Evolutionary conservation across 2,329 filamentous ascomycete genomes (phyloP).

Genomic region (Zalaria obscura): DNA sequence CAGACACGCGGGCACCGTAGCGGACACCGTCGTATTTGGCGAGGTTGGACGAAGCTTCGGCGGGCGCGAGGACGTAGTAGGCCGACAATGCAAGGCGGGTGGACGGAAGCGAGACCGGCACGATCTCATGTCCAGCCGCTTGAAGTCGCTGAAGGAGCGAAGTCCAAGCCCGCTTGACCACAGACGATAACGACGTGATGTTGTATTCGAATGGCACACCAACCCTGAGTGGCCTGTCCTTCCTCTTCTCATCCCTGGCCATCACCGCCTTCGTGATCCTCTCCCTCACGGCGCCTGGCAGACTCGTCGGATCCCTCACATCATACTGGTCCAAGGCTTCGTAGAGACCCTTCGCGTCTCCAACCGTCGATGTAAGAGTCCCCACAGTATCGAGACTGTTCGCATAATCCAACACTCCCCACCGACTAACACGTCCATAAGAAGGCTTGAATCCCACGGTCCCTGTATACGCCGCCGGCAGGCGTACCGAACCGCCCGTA

Average conservation of each 20-base stretch:
- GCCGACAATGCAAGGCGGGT: conserved; percentile 78
- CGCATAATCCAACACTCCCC: conserved; percentile 79
- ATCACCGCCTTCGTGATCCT: conserved; percentile 25
- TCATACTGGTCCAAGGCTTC: conserved; percentile 46
- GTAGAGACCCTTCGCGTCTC: conserved; percentile 31
- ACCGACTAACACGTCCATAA: conserved; percentile 74
- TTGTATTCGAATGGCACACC: conserved; percentile 69
- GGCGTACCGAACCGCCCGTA: conserved; percentile 75
- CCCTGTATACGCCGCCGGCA: conserved; percentile 78
- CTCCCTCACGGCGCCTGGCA: conserved; percentile 42
- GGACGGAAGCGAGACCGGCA: conserved; percentile 65
- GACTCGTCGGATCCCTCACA: conserved; percentile 58
- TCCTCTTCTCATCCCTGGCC: conserved; percentile 11
- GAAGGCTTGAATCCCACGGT: conserved; percentile 81
- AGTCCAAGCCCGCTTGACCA: conserved; percentile 58
- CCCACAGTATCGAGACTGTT: conserved; percentile 89
- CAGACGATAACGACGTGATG: conserved; percentile 59
- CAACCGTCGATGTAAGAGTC: conserved; percentile 46
- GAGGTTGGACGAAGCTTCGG: conserved; percentile 89
- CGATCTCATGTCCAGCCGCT: conserved; percentile 52
- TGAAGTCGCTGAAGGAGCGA: conserved; percentile 45
- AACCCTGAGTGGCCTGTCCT: conserved; percentile 29
- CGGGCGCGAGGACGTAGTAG: conserved; percentile 90
- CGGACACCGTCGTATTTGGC: conserved; percentile 96
- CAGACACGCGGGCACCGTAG: conserved; percentile 52